Percentiles rank a stretch among this genome's conserved stretches.
Evolutionary conservation across 306 rosid species (phyloP).

Genomic region (Lagenaria siceraria): DNA sequence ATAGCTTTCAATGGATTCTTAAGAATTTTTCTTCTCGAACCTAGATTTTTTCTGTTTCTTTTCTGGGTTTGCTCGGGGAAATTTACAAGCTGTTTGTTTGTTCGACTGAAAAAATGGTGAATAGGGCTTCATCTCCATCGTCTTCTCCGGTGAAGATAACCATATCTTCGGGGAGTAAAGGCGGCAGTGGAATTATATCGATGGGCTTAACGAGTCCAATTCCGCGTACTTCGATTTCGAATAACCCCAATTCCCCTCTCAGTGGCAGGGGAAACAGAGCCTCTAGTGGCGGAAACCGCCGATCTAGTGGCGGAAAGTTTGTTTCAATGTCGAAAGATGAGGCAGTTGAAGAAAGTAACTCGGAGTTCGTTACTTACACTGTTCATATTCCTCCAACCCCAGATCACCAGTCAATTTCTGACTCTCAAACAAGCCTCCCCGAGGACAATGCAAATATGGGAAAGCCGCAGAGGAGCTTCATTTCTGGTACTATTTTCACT

Average conservation of each 20-base stretch:
- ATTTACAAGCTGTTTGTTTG: background rate
- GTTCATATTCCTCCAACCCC: slow-evolving; percentile 90
- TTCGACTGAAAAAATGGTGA: slow-evolving; percentile 27
- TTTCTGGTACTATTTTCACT: slow-evolving; percentile 58
- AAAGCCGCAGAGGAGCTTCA: slow-evolving; percentile 26
- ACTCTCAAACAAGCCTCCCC: slow-evolving; percentile 36
- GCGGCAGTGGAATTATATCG: slow-evolving; percentile 35
- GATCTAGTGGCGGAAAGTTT: slow-evolving; percentile 26
- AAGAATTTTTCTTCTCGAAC: background rate
- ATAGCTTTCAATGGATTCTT: background rate
- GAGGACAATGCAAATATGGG: slow-evolving; percentile 23
- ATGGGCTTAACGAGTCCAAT: slow-evolving; percentile 71
- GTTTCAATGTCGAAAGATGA: slow-evolving; percentile 29
- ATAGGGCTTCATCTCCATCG: slow-evolving; percentile 44
- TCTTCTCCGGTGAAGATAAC: slow-evolving; percentile 76
- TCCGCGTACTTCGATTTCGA: slow-evolving; percentile 49
- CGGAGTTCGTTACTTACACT: slow-evolving; percentile 52
- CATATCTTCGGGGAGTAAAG: slow-evolving; percentile 51
- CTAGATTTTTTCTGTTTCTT: background rate
- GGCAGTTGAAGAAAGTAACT: slow-evolving; percentile 19
- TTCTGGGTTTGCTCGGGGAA: background rate
- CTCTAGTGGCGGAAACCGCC: slow-evolving; percentile 21
- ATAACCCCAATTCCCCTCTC: slow-evolving; percentile 65
- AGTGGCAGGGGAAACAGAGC: slow-evolving; percentile 26
- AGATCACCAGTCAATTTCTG: slow-evolving; percentile 45